Base-by-base conservation (phyloP, 2,329 filamentous ascomycete species). In the Neurospora sp. region DNA sequence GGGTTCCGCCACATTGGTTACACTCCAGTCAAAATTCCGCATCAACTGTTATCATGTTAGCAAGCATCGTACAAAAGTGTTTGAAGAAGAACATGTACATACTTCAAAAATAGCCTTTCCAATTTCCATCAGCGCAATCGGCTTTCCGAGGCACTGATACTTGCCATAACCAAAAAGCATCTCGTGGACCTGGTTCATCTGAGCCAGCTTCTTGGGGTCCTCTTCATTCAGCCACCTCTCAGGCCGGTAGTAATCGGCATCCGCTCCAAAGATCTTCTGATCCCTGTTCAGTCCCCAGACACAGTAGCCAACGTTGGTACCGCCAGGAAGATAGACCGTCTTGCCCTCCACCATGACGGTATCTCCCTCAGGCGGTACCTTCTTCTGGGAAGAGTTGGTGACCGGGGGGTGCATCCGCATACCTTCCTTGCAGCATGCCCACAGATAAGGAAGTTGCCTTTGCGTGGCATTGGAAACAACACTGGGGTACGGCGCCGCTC, bases 241-340 rank as follows among this genome's bases (percentile, higher is more conserved):
- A 0, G 83, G 83, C 4, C 81, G 78, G 73, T 83, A 85, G 0
- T 77, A 72, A 4, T 78, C 74, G 0, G 80, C 79, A 70, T 85
- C 83, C n/a, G 75, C 73, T 0, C 79, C 78, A 52, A 69, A 76
- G 3, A 75, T 68, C 2, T 43, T 66, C 40, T 69, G 67, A 2
- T 68, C 66, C 17, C 71, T 72, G 67, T 70, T 70, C 28, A 75
- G 42, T 1, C 70, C 66, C 33, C 67, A 38, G 28, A 62, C 42
- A 58, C 70, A 72, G 19, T 71, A 68, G 10, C 69, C 74, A 17
- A 76, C 70, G 23, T 68, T 67, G 0, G 73, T 74, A 3, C 76
- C 77, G 3, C 70, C 77, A 1, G 78, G 77, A 33, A 79, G 72
- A 42, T 75, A 76, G 17, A 76, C 70, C 28, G 74, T 75, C 38